These are phyloP conservation scores for Coemansia sp. DNA, from an alignment of 192 early-diverging fungal species.

Conservation along the genomic window DNA sequence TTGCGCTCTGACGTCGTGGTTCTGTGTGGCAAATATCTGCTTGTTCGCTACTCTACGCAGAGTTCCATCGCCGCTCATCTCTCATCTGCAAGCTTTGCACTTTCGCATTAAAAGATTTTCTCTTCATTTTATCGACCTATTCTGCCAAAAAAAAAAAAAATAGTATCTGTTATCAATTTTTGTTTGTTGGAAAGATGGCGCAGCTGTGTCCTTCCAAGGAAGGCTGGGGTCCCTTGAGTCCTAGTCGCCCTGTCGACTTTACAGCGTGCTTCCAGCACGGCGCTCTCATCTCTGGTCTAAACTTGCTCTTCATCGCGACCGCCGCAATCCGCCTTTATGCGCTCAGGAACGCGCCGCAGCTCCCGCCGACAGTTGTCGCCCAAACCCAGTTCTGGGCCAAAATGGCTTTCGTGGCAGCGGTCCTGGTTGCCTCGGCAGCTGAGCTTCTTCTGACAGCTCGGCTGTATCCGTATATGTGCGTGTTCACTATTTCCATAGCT, in stretches of 20 bases:
- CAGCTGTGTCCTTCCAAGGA: slow-evolving; percentile 31
- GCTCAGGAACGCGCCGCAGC: not conserved
- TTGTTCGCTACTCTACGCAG: too few species aligned
- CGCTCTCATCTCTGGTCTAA: slow-evolving; percentile 13
- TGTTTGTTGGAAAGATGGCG: too few species aligned
- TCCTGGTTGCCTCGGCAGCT: slow-evolving; percentile 20
- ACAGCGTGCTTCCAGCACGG: slow-evolving; percentile 45
- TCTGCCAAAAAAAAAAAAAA: too few species aligned
- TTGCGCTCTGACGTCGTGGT: too few species aligned
- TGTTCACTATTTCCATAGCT: slow-evolving; percentile 18
- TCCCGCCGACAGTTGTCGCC: slow-evolving; percentile 11
- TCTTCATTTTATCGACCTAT: too few species aligned
- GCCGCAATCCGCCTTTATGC: slow-evolving; percentile 12
- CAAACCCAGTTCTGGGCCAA: slow-evolving; percentile 26
- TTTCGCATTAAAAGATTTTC: too few species aligned
- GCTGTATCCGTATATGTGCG: not conserved
- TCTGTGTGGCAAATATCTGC: too few species aligned
- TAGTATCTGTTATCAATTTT: too few species aligned
- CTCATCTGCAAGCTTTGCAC: too few species aligned
- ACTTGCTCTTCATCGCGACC: slow-evolving; percentile 16
- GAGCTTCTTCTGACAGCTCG: slow-evolving; percentile 13
- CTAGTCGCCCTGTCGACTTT: slow-evolving; percentile 40
- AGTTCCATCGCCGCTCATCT: too few species aligned
- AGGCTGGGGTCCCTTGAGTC: slow-evolving; percentile 51
- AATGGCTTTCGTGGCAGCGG: slow-evolving; percentile 11